Evolutionary conservation across 805 yeast genomes (phyloP).

Genomic region (Brettanomyces bruxellensis): DNA sequence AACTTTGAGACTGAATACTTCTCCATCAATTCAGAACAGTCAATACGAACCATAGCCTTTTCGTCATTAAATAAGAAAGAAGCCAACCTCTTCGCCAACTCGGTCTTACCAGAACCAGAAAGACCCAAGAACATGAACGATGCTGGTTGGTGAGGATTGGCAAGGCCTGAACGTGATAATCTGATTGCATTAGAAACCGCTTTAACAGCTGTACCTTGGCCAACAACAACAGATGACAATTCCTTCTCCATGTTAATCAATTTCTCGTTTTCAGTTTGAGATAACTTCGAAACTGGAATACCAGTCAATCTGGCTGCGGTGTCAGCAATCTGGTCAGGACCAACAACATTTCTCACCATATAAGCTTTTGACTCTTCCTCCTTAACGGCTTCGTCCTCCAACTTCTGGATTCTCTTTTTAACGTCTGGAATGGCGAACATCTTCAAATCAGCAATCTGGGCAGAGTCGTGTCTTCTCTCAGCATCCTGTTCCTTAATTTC

Average conservation of each 20-base stretch:
- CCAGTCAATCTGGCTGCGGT: conserved; percentile 96
- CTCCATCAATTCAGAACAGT: conserved; percentile 93
- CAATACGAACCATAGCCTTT: conserved; percentile 93
- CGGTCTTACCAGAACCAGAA: conserved; percentile 98
- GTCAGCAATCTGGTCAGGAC: conserved; percentile 70
- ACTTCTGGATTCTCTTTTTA: conserved; percentile 59
- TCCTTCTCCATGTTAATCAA: conserved; percentile 91
- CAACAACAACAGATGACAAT: conserved; percentile 77
- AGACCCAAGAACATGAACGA: conserved; percentile 91
- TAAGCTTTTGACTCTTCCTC: conserved; percentile 44
- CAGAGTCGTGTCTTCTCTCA: conserved; percentile 92
- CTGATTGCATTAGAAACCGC: conserved; percentile 95
- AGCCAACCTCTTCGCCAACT: conserved; percentile 92
- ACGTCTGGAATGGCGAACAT: conserved; percentile 97
- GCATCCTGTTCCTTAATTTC: conserved; percentile 93
- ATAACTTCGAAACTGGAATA: conserved; percentile 88
- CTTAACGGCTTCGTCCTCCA: conserved; percentile 72
- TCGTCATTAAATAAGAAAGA: conserved; percentile 95
- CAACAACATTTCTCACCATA: conserved; percentile 83
- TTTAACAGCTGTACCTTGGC: conserved; percentile 91
- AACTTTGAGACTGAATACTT: conserved; percentile 93
- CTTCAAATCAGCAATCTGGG: conserved; percentile 89
- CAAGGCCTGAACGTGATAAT: conserved; percentile 85
- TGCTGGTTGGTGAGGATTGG: conserved; percentile 95
- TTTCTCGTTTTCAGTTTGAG: conserved; percentile 92